Conservation (phyloP, 192 early-diverging fungal genomes). For the Pilobolus umbonatus region DNA sequence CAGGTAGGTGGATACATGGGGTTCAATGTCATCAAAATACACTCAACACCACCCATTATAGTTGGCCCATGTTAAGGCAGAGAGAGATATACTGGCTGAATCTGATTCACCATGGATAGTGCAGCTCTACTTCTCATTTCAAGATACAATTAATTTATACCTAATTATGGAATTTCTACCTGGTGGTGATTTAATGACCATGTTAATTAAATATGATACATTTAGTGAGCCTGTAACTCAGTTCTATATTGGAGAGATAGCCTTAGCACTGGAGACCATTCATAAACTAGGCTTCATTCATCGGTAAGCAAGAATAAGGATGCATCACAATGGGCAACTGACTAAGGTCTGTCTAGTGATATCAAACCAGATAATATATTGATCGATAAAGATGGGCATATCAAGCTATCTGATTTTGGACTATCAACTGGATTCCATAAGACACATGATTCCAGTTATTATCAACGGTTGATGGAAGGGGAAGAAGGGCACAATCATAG, state of each 20-base stretch:
- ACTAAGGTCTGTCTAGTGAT: slow-evolving; percentile 40
- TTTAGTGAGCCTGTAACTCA: slow-evolving; percentile 97
- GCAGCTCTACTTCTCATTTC: slow-evolving; percentile 97
- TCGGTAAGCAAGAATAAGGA: slow-evolving; percentile 43
- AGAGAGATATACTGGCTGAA: slow-evolving; percentile 96
- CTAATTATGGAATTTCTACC: slow-evolving; percentile 99
- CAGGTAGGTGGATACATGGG: slow-evolving; percentile 64
- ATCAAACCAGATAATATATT: slow-evolving; percentile 88
- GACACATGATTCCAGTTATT: slow-evolving; percentile 97
- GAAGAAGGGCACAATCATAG: slow-evolving; percentile 45
- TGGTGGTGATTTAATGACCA: slow-evolving; percentile 99
- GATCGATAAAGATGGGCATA: slow-evolving; percentile 97
- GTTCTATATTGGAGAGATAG: slow-evolving; percentile 98
- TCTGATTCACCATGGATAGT: slow-evolving; percentile 97
- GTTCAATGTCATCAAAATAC: background rate
- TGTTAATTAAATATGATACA: slow-evolving; percentile 97
- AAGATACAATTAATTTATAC: slow-evolving; percentile 90
- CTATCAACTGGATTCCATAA: slow-evolving; percentile 98
- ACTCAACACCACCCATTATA: slow-evolving; percentile 29
- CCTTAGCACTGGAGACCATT: slow-evolving; percentile 87
- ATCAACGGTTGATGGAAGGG: slow-evolving; percentile 75
- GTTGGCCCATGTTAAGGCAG: slow-evolving; percentile 95
- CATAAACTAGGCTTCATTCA: slow-evolving; percentile 96
- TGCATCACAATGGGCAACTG: background rate
- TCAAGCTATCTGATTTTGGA: slow-evolving; percentile 99